Evolutionary conservation across 139 green algal species (phyloP).

Genomic region (Picochlorum costavermella): DNA sequence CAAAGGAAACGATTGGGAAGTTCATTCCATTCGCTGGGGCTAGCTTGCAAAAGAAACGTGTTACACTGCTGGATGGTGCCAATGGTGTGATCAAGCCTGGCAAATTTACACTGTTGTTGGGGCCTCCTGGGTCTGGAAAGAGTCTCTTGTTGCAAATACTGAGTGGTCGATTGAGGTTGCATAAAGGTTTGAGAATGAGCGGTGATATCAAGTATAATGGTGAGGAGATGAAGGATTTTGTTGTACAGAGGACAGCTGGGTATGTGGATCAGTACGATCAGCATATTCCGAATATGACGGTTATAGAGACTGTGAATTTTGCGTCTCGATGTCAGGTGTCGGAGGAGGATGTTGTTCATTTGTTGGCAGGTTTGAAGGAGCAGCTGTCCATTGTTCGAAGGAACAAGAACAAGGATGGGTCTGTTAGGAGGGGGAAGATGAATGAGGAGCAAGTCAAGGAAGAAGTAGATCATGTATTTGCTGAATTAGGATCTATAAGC

Average conservation of each 20-base stretch:
- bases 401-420: not conserved
- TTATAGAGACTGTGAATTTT: slow-evolving; percentile 72
- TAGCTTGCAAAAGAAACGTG: slow-evolving; percentile 5
- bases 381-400: not conserved
- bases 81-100: slow-evolving; percentile 24
- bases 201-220: slow-evolving; percentile 65
- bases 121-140: slow-evolving; percentile 55
- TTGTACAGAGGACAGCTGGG: slow-evolving; percentile 40
- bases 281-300: slow-evolving; percentile 61
- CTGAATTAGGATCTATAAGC: not conserved
- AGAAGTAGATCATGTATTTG: not conserved
- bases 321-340: slow-evolving; percentile 20
- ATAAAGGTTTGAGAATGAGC: slow-evolving; percentile 12
- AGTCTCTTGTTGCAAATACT: slow-evolving; percentile 52
- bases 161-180: slow-evolving; percentile 35
- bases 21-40: slow-evolving; percentile 7
- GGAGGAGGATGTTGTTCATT: not conserved
- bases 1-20: slow-evolving; percentile 30
- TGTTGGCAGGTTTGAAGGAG: slow-evolving; percentile 5
- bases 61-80: slow-evolving; percentile 17
- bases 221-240: slow-evolving; percentile 37
- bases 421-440: not conserved
- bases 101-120: slow-evolving; percentile 50
- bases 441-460: not conserved
- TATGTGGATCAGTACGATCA: slow-evolving; percentile 58